A percentile compares a stretch with the other conserved stretches of the same genome.
phyloP scores from a whole-genome alignment of 2,329 filamentous ascomycete genomes.

The Pestalotiopsis sp. region DNA sequence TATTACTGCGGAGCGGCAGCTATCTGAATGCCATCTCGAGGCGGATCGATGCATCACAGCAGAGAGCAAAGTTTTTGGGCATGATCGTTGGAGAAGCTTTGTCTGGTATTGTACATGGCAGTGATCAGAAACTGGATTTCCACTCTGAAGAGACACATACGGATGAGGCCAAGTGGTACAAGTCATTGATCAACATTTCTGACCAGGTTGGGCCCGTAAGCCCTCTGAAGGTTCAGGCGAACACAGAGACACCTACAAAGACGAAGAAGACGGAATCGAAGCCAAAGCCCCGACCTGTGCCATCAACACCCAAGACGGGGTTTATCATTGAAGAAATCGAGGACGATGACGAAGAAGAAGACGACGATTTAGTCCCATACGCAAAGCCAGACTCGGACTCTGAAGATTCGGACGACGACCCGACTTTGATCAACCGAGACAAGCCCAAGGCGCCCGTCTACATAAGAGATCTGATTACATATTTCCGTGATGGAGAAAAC shows the following conservation, averaged over 20 bases:
- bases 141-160: conserved; percentile 77
- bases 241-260: conserved; percentile 22
- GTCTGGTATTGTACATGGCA: conserved; percentile 66
- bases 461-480: conserved; percentile 79
- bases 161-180: conserved; percentile 76
- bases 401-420: conserved; percentile 92
- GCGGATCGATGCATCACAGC: conserved; percentile 76
- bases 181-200: conserved; percentile 61
- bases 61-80: conserved; percentile 77
- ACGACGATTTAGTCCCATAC: conserved; percentile 75
- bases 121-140: conserved; percentile 77
- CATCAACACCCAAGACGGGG: conserved; percentile 35
- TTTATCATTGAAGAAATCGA: conserved; percentile 69
- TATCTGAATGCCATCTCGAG: conserved; percentile 86
- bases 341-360: conserved; percentile 54
- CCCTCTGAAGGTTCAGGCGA: conserved; percentile 41
- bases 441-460: conserved; percentile 88
- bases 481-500: conserved; percentile 78
- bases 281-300: conserved; percentile 28
- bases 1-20: conserved; percentile 69
- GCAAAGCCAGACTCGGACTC: conserved; percentile 85
- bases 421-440: conserved; percentile 81
- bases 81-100: conserved; percentile 83
- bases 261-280: conserved; percentile 30
- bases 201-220: conserved; percentile 66